Base-by-base conservation (phyloP, 495 filamentous ascomycete species). In the Aspergillus olivimuriae region DNA sequence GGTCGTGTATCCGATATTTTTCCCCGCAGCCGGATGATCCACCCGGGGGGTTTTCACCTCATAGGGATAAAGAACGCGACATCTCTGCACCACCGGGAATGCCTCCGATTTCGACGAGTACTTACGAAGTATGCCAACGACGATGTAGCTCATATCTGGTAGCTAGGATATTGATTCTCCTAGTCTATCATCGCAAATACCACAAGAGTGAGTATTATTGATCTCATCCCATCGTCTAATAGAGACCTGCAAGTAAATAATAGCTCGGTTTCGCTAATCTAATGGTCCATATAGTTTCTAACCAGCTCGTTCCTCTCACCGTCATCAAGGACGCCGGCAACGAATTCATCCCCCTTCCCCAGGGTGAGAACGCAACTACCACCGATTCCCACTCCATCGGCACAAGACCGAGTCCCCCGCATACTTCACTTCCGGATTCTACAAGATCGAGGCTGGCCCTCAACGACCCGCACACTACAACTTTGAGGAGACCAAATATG, bases 271-370 rank as follows among this genome's bases (percentile, higher is more conserved):
- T 14, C 12, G n/a, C 15, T 35, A 34, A 34, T 9, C n/a, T n/a
- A 34, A 16, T 34, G 14, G 11, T 7, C 12, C 19, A 26, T 31
- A 4, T 3, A 62, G 56, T 62, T 56, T 57, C 56, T 34, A 43
- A 15, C 41, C 50, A 52, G 7, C 44, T 57, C 18, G 53, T 62
- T 16, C 58, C 56, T 33, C 55, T 63, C 20, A 58, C 55, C 40
- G 42, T 63, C 40, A 61, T 63, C 35, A 63, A 63, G 47, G 60
- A 53, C 47, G 57, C 60, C 26, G 57, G 60, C 45, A 47, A 60
- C 32, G 60, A 60, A 24, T 53, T 50, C 41, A 58, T 63, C 17
- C 55, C 52, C 26, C 52, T 61, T 4, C 60, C 60, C 11, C 35
- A 50, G 26, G 60, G 55, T 23, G 55, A 58, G 43, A 61, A 61